A percentile compares a stretch with the other conserved stretches of the same genome.
Conservation (phyloP, 73 alveolate genomes). For the Paramecium octaurelia region DNA sequence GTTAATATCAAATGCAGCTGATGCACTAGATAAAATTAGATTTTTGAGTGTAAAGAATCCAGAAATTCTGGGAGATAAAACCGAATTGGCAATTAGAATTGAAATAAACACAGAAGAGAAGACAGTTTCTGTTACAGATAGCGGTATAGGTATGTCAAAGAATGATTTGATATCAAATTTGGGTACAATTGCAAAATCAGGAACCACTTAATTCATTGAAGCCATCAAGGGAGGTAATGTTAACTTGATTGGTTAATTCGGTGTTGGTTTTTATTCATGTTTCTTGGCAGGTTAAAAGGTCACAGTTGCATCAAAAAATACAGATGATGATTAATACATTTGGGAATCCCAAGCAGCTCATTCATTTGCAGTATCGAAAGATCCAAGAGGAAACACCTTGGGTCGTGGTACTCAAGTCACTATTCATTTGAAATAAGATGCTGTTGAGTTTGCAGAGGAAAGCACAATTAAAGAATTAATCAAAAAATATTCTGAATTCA, state of each 20-base stretch:
- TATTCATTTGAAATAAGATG: conserved; percentile 97
- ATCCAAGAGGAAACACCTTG: conserved; percentile 98
- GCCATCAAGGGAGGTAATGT: conserved; percentile 90
- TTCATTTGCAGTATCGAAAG: conserved; percentile 91
- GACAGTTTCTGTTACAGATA: conserved; percentile 93
- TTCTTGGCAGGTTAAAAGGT: conserved; percentile 99
- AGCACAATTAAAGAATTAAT: conserved; percentile 89
- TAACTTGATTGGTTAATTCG: conserved; percentile 98
- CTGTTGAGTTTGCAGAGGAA: conserved; percentile 96
- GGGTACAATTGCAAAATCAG: conserved; percentile 99
- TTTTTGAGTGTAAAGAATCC: conserved; percentile 92
- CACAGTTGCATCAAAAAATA: conserved; percentile 94
- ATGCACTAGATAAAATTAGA: conserved; percentile 98
- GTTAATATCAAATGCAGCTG: conserved; percentile 98
- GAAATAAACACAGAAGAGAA: conserved; percentile 93
- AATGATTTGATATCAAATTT: conserved; percentile 96
- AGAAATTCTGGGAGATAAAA: conserved; percentile 78
- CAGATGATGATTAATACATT: conserved; percentile 97
- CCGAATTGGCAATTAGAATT: conserved; percentile 89
- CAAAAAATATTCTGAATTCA: conserved; percentile 97
- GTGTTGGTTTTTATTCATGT: conserved; percentile 99
- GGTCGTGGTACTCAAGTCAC: conserved; percentile 98
- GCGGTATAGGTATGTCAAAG: conserved; percentile 99
- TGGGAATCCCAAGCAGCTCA: conserved; percentile 99
- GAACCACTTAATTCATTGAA: conserved; percentile 99